Evolutionary conservation across 139 green algal species (phyloP), one percentile per base, ranked within the genome.

Genomic region (Astrephomene gubernaculifera): DNA sequence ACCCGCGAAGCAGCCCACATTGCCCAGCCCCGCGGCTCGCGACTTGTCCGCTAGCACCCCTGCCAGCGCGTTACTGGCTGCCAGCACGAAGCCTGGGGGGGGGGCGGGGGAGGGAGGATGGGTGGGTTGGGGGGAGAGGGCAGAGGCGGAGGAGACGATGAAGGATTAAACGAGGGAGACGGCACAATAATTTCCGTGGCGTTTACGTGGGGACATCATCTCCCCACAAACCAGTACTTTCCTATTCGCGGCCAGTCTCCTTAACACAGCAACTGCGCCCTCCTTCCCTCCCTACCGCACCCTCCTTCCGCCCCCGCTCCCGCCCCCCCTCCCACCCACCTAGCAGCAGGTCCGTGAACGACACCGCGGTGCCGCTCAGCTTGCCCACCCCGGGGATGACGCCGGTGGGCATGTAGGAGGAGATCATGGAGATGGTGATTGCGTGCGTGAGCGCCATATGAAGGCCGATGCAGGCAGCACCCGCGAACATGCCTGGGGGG

Each of bases 401-500:
- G 22, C 90, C 90, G 0, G 83, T 82, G 25, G 95, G 79, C 79
- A 79, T 76, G 79, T 86, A 86, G 35, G 65, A 71, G 35, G 78
- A 78, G 45, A 91, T 33, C 87, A 91, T 91, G 71, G 71, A 86
- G 44, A 91, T 86, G 14, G 90, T 94, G 64, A 97, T 93, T 63
- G 91, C 92, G 83, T 98, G 95, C 0, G 95, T 98, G 82, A 95
- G 85, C 12, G 94, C 93, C 94, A 98, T 97, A 92, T 98, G 94
- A 17, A 95, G 60, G 0, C 94, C 95, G 45, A 98, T 88, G 35
- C 93, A 87, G 19, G 84, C 41, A 10, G 90, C 83, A 2, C 94
- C 95, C 53, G 90, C 53, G 7, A 95, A 90, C 94, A 97, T 96
- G 82, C 94, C 95, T 94, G 90, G 24, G 22, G 71, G 49, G n/a